Evolutionary conservation across 1,139 yeast species (phyloP), one percentile per base, ranked within the genome.

Genomic region (Hanseniaspora uvarum): DNA sequence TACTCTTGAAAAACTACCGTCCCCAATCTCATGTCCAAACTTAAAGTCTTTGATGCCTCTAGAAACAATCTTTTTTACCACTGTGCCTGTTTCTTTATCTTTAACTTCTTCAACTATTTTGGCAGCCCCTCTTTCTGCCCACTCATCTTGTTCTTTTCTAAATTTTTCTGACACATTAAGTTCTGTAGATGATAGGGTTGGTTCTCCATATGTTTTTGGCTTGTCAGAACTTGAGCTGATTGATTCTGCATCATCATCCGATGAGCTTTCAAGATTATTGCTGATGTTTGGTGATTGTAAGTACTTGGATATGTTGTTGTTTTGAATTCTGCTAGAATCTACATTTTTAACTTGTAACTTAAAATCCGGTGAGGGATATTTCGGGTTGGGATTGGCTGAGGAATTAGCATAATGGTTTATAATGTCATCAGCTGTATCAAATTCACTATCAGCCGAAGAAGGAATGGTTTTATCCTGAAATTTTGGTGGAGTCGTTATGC

Each of bases 1-100:
- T 6, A 85, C 94, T 0, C 87, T 83, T 4, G 89, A 83, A 63
- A 84, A 85, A 0, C 92, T 83, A 1, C 94, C 94, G 65, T 83
- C 89, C 16, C 94, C 94, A 36, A 85, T 71, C 34, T 78, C 78
- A 48, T 81, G 78, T 2, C 89, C 89, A 58, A 84, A 76, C 60
- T 78, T 80, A 64, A 83, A 85, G 65, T 85, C 92, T 55, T 76
- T 75, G 18, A 82, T 84, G 14, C 85, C 72, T 59, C 73, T 73
- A 52, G 70, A 69, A 3, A 80, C 72, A 5, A 79, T 66, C 53
- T 70, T 69, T 4, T 76, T 75, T 5, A 71, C 67, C 2, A 69
- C 66, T 41, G 70, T 68, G 8, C 84, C 84, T 14, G 74, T 67
- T 8, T 67, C 68, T 18, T 66, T 64, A 57, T 75, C 77, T 10